Percentiles rank a stretch among this genome's conserved stretches.
phyloP scores from a whole-genome alignment of 1,284 basidiomycete species.

The Caloboletus firmus region DNA sequence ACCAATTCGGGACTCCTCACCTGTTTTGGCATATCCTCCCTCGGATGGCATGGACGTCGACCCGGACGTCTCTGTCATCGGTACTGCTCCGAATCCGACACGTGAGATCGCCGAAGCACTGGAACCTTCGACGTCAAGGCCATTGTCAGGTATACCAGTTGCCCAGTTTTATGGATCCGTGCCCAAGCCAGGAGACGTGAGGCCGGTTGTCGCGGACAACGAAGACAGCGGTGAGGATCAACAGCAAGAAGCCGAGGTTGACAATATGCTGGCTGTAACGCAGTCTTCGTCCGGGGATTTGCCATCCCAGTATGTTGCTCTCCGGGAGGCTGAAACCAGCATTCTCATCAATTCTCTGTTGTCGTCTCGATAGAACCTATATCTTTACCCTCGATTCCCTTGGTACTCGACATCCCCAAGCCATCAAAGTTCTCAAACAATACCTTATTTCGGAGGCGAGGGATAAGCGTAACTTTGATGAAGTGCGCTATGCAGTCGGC shows the following conservation, averaged over 20 bases:
- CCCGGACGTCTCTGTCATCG: background rate
- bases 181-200: slow-evolving; percentile 15
- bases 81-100: background rate
- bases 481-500: slow-evolving; percentile 44
- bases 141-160: slow-evolving; percentile 16
- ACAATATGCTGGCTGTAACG: slow-evolving; percentile 30
- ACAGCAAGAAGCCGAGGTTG: slow-evolving; percentile 34
- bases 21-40: slow-evolving; percentile 18
- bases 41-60: slow-evolving; percentile 35
- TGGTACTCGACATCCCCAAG: slow-evolving; percentile 64
- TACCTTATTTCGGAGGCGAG: slow-evolving; percentile 82
- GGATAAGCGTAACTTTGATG: slow-evolving; percentile 63
- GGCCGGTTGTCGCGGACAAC: slow-evolving; percentile 16
- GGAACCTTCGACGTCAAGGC: slow-evolving; percentile 6
- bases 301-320: slow-evolving; percentile 20
- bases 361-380: slow-evolving; percentile 52
- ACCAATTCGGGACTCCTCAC: slow-evolving; percentile 16
- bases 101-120: background rate
- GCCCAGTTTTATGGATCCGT: slow-evolving; percentile 38
- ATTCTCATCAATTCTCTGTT: background rate
- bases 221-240: slow-evolving; percentile 34
- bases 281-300: slow-evolving; percentile 15
- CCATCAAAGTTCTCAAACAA: slow-evolving; percentile 55
- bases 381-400: slow-evolving; percentile 91
- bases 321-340: background rate